Base-by-base conservation (phyloP, 345 rosid genomes). In the Populus deltoides region DNA sequence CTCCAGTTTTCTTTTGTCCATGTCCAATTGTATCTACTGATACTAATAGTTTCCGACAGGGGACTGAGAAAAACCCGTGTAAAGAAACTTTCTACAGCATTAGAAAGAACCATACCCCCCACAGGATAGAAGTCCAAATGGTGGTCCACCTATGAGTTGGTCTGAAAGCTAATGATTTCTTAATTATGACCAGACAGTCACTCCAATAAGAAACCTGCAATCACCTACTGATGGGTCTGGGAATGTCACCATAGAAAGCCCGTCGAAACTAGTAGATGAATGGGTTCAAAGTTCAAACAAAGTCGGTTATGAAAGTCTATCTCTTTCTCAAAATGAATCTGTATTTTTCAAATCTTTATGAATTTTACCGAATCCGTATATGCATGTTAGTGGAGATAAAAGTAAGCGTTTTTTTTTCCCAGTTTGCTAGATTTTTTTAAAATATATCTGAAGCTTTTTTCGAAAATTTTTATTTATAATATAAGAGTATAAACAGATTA, bases 141-240 rank as follows among this genome's bases (percentile, higher is more conserved):
- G 75, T 18, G 47, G 77, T 38, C 89, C 88, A 80, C 75, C 85
- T 74, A 55, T 57, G 76, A 72, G 75, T 43, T 49, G 75, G 43
- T 74, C 79, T 59, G 61, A 80, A 77, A 22, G 82, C 70, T 18
- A 94, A 87, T 6, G 89, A 82, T 77, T 51, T 84, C 20, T 39
- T 70, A 33, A 33, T 33, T 33, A 24, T 69, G 80, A 79, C 88
- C 92, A 33, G 36, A 4, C 36, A 18, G 92, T 83, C 65, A 96
- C 97, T 12, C 97, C 98, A 10, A 96, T 97, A 71, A 92, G 97
- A 86, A 96, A 93, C 85, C 91, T 83, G 80, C 97, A 93, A 7
- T 91, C 92, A 35, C 99, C 98, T 25, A 93, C 88, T 0, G 98
- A 96, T 25, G 98, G 99, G 71, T 96, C 88, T 33, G 89, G 85